These are phyloP conservation scores for Ruellia speciosa DNA, from an alignment of 305 asterid species.

Conservation along the genomic window DNA sequence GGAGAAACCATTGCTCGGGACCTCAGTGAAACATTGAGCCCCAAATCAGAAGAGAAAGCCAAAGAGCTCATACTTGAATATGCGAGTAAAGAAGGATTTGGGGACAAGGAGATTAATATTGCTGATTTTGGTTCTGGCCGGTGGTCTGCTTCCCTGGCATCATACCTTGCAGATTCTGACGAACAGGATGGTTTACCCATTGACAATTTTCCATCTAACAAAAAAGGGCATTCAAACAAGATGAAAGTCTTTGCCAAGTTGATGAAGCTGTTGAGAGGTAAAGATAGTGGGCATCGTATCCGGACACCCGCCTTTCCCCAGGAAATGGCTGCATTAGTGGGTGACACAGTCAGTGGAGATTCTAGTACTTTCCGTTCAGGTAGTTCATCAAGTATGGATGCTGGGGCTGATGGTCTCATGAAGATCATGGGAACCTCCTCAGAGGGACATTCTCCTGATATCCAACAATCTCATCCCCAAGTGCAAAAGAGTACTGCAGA, in stretches of 20 bases:
- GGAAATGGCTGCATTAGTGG: conserved; percentile 22
- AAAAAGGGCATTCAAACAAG: conserved; percentile 21
- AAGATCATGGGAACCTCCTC: conserved; percentile 35
- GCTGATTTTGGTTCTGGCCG: conserved; percentile 21
- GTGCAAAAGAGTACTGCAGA: conserved; percentile 29
- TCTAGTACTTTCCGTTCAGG: conserved; percentile 14
- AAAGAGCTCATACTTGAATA: conserved; percentile 79
- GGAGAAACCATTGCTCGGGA: conserved; percentile 76
- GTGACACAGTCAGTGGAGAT: conserved; percentile 13
- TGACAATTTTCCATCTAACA: no score
- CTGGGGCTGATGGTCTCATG: conserved; percentile 17
- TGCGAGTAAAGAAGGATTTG: conserved; percentile 52
- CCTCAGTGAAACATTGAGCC: conserved; percentile 77
- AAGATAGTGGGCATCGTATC: conserved; percentile 26
- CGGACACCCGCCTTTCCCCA: conserved; percentile 21
- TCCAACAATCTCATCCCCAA: conserved; percentile 33
- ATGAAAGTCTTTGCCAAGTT: conserved; percentile 51
- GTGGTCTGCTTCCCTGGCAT: conserved; percentile 61
- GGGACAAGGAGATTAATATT: conserved; percentile 34
- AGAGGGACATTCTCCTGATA: conserved; percentile 36
- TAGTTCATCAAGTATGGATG: neutral
- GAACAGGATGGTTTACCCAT: neutral
- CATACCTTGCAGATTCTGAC: conserved; percentile 28
- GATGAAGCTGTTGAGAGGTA: conserved; percentile 50
- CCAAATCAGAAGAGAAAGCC: conserved; percentile 80